Evolutionary conservation across 208 protist genomes (phyloP), one percentile per base, ranked within the genome.

Genomic region (Lotmaria passim): DNA sequence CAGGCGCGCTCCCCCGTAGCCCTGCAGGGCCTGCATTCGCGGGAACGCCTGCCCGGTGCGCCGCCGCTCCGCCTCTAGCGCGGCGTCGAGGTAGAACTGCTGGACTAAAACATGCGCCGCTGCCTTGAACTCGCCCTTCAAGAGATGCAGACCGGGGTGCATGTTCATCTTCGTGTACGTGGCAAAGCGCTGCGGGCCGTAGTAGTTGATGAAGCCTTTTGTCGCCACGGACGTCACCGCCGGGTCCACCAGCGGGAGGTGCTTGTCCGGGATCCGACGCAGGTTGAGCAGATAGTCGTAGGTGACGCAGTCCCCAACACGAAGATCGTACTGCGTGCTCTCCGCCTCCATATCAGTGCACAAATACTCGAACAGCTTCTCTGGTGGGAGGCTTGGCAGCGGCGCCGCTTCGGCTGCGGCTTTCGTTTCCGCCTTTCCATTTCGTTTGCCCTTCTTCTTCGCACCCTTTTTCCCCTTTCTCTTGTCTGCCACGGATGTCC

Each of bases 191-290:
- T 81, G 69, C 14, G 89, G 78, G 34, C 86, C 85, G 78, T 93
- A 93, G 73, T 96, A 96, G 74, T 96, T 96, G 58, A 96, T 90
- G 73, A 96, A 96, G 8, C 91, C 91, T 53, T 94, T 91, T 36
- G 56, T 41, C 26, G 82, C 58, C n/a, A 96, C 61, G 3, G 84
- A 86, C 2, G 56, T 66, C 41, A 96, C 66, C 6, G 90, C 90
- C 7, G 87, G 86, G n/a, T 63, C 34, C 11, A 96, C 85, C 33
- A 89, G 70, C 8, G 83, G 71, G 33, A 86, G 69, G 48, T 92
- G 80, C 52, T 76, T 79, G 39, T 82, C 61, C 17, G 86, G 86
- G 38, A 96, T 88, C 12, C 85, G 79, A 4, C 82, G 83, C 12
- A 96, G 79, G 28, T 74, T 87, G 12, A 96, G 75, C 57, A 75